Percentiles rank a stretch among this genome's conserved stretches.
Conservation (phyloP, 176 grass and related monocot species). For the Bromus sterilis region DNA sequence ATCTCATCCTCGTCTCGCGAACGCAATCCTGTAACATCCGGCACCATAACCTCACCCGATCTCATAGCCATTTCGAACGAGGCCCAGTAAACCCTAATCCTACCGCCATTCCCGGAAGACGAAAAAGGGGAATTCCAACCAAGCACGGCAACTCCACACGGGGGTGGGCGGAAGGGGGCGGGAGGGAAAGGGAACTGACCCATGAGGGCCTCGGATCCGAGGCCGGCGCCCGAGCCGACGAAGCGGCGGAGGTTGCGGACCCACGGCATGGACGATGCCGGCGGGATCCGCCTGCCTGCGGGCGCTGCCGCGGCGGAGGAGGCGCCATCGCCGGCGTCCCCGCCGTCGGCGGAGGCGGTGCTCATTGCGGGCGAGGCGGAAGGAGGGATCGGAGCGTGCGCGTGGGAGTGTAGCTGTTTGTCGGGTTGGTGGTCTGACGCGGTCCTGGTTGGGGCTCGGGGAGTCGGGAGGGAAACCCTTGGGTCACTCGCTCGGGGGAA, state of each 20-base stretch:
- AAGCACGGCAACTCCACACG: not conserved
- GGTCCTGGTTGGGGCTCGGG: not conserved
- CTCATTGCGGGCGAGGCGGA: conserved; percentile 40
- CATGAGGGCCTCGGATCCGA: conserved; percentile 93
- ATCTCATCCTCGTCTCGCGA: not conserved
- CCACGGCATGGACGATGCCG: conserved; percentile 88
- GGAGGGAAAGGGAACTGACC: conserved; percentile 37
- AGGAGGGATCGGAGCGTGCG: conserved; percentile 18
- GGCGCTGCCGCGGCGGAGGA: conserved; percentile 26
- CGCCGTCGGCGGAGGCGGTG: conserved; percentile 46
- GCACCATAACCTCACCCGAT: not conserved
- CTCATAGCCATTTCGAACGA: not conserved
- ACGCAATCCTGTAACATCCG: not conserved
- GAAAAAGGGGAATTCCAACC: not conserved
- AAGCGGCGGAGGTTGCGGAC: conserved; percentile 91
- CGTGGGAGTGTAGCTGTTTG: not conserved
- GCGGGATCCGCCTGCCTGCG: conserved; percentile 63
- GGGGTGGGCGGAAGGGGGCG: not conserved
- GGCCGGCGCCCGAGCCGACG: conserved; percentile 77
- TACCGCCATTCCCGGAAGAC: not conserved
- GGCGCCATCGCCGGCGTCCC: conserved; percentile 27
- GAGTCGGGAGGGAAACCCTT: not conserved
- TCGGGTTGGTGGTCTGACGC: not conserved
- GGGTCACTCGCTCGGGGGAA: not conserved
- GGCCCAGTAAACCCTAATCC: conserved; percentile 19